Base-by-base conservation (phyloP, 169 alveolate genomes). In the Cryptosporidium felis region DNA sequence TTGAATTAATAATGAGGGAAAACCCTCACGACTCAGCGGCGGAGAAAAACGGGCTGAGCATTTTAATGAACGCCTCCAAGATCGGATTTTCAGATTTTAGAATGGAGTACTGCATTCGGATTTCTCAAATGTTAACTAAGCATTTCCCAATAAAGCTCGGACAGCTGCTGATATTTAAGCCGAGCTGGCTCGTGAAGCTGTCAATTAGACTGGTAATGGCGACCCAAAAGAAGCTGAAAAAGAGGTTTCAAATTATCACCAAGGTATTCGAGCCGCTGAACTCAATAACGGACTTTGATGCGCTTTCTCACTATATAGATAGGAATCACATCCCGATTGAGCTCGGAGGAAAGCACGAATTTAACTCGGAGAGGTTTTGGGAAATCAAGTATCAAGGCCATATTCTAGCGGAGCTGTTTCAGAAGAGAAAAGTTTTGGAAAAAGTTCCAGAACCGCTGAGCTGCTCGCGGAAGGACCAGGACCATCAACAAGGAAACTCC, bases 221-320 rank as follows among this genome's bases (percentile, higher is more conserved):
- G 32, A 36, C 67, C 36, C 51, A 74, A 12, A 56, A 53, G 26
- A 53, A 30, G 3, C 9, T 74, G 26, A 74, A 56, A 56, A 74
- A 38, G 21, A 74, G 28, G n/a, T 51, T 74, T 74, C 85, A 74
- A 51, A 74, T 74, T 53, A 74, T 74, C 10, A 74, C 51, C 59
- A 74, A 74, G 23, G 53, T 74, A 53, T 74, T 53, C 41, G 85
- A 74, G 30, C 59, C 85, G 18, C 66, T 38, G 1, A 42, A 56
- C 56, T 74, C 85, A 3, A 74, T 74, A n/a, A 74, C 85, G 16
- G 85, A 53, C 36, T 74, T 74, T 74, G 85, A 74, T 53, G 85
- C 85, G 3, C 59, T 74, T 16, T 74, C 85, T 32, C 85, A 74
- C 26, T 74, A 53, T n/a, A 74, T 74, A n/a, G 85, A 74, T 74